Conservation (phyloP, 768 basidiomycete genomes). For the Pulveroboletus sp. region DNA sequence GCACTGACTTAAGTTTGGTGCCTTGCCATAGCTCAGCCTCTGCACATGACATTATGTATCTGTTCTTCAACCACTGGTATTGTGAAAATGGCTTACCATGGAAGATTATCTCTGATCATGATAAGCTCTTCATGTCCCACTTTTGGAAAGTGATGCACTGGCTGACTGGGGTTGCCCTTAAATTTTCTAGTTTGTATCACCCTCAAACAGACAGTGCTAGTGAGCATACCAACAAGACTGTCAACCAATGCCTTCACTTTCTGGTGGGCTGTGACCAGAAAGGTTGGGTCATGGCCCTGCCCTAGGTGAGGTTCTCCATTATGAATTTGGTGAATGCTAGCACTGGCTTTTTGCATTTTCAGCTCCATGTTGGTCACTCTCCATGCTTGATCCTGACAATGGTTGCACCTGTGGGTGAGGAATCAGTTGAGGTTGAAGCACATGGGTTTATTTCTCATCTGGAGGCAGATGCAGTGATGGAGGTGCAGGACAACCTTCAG, state of each 20-base stretch:
- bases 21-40: conserved; percentile 5
- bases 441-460: not conserved
- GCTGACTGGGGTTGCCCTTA: conserved; percentile 7
- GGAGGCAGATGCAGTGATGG: not conserved
- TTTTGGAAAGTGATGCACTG: conserved; percentile 24
- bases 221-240: conserved; percentile 18
- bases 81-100: conserved; percentile 11
- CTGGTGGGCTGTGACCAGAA: conserved; percentile 8
- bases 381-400: conserved; percentile 25
- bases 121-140: conserved; percentile 22
- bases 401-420: too few relatives aligned
- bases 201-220: conserved; percentile 26
- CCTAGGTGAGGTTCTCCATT: conserved; percentile 27
- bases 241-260: conserved; percentile 9
- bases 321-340: conserved; percentile 32
- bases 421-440: not conserved
- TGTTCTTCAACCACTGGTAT: conserved; percentile 16
- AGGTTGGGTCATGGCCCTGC: conserved; percentile 31
- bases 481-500: not conserved
- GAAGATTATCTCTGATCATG: conserved; percentile 23
- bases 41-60: not conserved
- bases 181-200: conserved; percentile 26
- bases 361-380: conserved; percentile 20
- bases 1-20: conserved; percentile 18
- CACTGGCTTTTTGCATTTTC: conserved; percentile 33